phyloP scores from a whole-genome alignment of 2,329 filamentous ascomycete genomes.

The Ophiostoma himal-ulmi region DNA sequence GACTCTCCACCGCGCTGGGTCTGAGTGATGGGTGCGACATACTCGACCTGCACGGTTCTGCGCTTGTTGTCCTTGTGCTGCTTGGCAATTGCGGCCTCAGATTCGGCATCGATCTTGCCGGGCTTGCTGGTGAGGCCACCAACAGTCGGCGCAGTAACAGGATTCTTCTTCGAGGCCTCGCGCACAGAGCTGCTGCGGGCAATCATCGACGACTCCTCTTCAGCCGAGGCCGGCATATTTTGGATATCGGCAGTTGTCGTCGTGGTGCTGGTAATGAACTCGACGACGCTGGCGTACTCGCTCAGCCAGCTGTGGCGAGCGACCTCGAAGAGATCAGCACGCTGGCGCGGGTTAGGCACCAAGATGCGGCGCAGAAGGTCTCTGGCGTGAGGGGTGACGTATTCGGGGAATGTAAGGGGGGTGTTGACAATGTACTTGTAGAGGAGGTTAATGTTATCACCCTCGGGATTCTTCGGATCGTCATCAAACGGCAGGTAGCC shows the following conservation, averaged over 20 bases:
- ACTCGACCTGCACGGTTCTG: slow-evolving; percentile 93
- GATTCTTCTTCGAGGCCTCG: slow-evolving; percentile 66
- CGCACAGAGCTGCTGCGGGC: slow-evolving; percentile 89
- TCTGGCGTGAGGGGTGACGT: slow-evolving; percentile 91
- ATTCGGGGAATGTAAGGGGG: slow-evolving; percentile 95
- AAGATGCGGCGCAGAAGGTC: slow-evolving; percentile 89
- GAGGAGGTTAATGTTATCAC: slow-evolving; percentile 96
- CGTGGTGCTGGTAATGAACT: slow-evolving; percentile 93
- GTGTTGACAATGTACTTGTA: slow-evolving; percentile 99
- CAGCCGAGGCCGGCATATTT: slow-evolving; percentile 62
- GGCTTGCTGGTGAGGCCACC: slow-evolving; percentile 67
- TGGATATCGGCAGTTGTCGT: slow-evolving; percentile 82
- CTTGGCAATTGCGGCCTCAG: slow-evolving; percentile 50
- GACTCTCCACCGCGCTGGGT: slow-evolving; percentile 65
- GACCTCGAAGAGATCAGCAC: slow-evolving; percentile 94
- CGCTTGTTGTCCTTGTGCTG: slow-evolving; percentile 82
- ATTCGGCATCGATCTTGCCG: slow-evolving; percentile 64
- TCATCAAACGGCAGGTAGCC: slow-evolving; percentile 97
- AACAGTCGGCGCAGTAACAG: slow-evolving; percentile 42
- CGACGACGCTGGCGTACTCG: slow-evolving; percentile 93
- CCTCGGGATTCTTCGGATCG: slow-evolving; percentile 95
- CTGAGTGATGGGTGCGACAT: slow-evolving; percentile 84
- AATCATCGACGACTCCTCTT: slow-evolving; percentile 55
- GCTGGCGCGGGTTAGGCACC: slow-evolving; percentile 88
- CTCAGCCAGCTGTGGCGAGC: slow-evolving; percentile 96